These are phyloP conservation scores for Saposhnikovia divaricata DNA, from an alignment of 129 eudicot genomes.

Conservation along the genomic window DNA sequence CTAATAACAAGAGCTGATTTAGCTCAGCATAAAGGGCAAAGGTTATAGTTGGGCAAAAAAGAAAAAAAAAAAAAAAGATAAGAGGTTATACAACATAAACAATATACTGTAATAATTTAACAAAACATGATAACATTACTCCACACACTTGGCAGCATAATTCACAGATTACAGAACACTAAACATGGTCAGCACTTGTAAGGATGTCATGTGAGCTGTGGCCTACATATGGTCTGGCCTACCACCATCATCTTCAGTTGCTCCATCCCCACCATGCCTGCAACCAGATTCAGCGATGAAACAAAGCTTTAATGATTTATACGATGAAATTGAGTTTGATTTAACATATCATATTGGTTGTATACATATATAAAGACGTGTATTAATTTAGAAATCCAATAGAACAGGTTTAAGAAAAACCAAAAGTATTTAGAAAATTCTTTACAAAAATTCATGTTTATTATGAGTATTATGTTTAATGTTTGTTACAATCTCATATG, in stretches of 20 bases:
- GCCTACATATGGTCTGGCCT: constrained; percentile 4
- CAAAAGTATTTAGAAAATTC: background rate
- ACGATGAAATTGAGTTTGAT: background rate
- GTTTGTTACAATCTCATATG: background rate
- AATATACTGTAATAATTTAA: background rate
- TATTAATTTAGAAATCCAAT: no score
- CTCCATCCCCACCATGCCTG: constrained; percentile 7
- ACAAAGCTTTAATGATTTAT: background rate
- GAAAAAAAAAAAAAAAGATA: no score
- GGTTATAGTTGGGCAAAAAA: background rate
- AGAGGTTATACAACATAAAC: background rate
- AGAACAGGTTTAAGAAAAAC: background rate
- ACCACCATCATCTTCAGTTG: background rate
- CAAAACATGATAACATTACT: background rate
- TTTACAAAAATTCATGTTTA: background rate
- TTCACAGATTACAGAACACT: background rate
- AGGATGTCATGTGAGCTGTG: background rate
- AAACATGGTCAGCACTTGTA: background rate
- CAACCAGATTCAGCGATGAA: background rate
- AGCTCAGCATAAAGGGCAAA: background rate
- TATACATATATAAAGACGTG: background rate
- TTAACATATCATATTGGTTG: background rate
- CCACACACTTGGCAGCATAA: background rate
- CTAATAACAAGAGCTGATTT: background rate
- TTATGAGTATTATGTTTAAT: background rate